Evolutionary conservation across 768 basidiomycete genomes (phyloP).

Genomic region (Lyophyllum semitale): DNA sequence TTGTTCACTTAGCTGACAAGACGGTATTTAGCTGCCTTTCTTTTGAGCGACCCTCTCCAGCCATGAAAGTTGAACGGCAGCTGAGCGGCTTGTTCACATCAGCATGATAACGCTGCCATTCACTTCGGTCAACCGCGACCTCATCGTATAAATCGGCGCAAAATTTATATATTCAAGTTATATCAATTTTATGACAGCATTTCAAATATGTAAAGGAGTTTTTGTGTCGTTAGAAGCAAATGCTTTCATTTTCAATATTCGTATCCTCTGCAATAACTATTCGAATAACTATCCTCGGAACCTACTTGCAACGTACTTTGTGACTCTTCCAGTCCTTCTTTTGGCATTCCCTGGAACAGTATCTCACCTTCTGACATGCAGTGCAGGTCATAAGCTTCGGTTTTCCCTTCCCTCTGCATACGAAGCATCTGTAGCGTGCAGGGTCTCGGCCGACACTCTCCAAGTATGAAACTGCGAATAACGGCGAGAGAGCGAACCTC

Average conservation of each 20-base stretch:
- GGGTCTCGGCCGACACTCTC: constrained; percentile 30
- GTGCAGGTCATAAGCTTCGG: constrained; percentile 25
- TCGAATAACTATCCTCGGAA: not conserved
- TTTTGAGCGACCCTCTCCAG: not conserved
- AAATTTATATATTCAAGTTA: not conserved
- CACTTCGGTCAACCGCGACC: too few species aligned
- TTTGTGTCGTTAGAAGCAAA: not conserved
- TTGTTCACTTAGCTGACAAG: not conserved
- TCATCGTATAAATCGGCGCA: too few species aligned
- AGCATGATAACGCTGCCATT: not conserved
- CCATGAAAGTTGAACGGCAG: not conserved
- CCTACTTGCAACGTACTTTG: constrained; percentile 12
- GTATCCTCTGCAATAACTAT: too few species aligned
- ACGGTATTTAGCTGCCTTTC: not conserved
- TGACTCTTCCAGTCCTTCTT: constrained; percentile 35
- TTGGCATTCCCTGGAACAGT: constrained; percentile 38
- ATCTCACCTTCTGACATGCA: constrained; percentile 29
- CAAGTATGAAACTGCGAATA: constrained; percentile 54
- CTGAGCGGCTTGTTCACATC: not conserved
- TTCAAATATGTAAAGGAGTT: too few species aligned
- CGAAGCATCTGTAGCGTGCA: constrained; percentile 20
- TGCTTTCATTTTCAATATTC: not conserved
- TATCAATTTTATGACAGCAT: too few species aligned
- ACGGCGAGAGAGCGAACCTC: constrained; percentile 50
- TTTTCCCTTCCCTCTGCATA: constrained; percentile 30